Percentiles rank a stretch among this genome's conserved stretches.
phyloP scores from a whole-genome alignment of 441 rosid genomes.

The Pelargonium citronellum region DNA sequence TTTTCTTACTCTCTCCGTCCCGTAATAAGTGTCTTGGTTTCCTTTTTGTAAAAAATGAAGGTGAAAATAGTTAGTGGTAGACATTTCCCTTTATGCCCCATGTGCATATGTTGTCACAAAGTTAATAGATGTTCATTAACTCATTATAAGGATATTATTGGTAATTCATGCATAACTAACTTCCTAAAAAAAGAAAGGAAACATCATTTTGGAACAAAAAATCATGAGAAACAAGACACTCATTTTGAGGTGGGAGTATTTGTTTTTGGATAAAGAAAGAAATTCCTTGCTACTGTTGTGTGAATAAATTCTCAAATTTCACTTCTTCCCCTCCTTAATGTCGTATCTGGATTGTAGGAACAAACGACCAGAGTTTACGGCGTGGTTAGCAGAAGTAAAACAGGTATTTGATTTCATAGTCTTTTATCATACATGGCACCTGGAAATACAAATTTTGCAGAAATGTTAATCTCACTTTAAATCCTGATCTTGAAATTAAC shows the following conservation, averaged over 20 bases:
- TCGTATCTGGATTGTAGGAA: conserved; percentile 42
- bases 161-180: too few species aligned
- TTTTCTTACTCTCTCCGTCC: not conserved
- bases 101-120: too few species aligned
- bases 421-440: not conserved
- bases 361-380: conserved; percentile 96
- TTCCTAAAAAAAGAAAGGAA: too few species aligned
- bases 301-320: not conserved
- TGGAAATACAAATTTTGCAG: not conserved
- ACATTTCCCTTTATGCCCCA: too few species aligned
- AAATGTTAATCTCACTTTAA: not conserved
- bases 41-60: too few species aligned
- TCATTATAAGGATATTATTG: too few species aligned
- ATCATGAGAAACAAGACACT: too few species aligned
- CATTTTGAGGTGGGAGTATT: too few species aligned
- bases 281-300: not conserved
- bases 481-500: not conserved
- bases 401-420: conserved; percentile 38
- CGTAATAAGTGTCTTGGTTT: too few species aligned
- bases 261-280: not conserved
- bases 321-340: not conserved
- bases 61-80: too few species aligned
- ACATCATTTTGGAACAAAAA: too few species aligned
- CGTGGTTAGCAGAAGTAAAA: conserved; percentile 89
- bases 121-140: too few species aligned